A percentile compares a stretch with the other conserved stretches of the same genome.
Evolutionary conservation across 2,329 filamentous ascomycete species (phyloP).

Genomic region (Metarhizium brunneum): DNA sequence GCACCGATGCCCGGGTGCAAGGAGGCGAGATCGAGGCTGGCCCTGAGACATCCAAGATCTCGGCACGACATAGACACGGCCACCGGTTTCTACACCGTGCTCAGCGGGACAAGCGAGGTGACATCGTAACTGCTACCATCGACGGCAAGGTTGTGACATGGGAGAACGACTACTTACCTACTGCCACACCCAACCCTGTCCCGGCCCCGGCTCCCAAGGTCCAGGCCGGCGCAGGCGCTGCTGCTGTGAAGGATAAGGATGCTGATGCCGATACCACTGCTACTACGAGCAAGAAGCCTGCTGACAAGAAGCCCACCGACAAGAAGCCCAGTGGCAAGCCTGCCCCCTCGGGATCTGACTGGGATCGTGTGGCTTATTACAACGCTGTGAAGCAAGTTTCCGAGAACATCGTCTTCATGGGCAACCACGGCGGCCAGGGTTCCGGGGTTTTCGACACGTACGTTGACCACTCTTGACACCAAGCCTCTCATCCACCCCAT

Average conservation of each 20-base stretch:
- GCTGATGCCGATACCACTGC: no score
- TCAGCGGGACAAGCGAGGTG: conserved; percentile 33
- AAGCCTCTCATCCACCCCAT: neutral
- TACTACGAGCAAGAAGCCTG: neutral
- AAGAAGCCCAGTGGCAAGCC: conserved; percentile 2
- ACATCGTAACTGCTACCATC: conserved; percentile 47
- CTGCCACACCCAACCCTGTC: conserved; percentile 13
- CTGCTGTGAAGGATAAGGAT: conserved; percentile 2
- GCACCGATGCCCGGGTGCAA: neutral
- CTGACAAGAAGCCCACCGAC: neutral
- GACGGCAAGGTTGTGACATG: conserved; percentile 48
- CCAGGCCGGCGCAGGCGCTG: conserved; percentile 9
- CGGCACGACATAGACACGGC: conserved; percentile 24
- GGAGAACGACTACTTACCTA: conserved; percentile 41
- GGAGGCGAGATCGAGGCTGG: neutral
- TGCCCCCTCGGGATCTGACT: conserved; percentile 19
- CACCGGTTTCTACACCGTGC: conserved; percentile 41
- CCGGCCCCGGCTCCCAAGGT: conserved; percentile 8
- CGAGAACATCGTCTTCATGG: conserved; percentile 39
- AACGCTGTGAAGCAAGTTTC: conserved; percentile 27
- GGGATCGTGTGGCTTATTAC: conserved; percentile 36
- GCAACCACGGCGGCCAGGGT: conserved; percentile 34
- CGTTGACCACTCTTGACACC: conserved; percentile 12
- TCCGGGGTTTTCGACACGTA: conserved; percentile 35
- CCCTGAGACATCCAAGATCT: neutral